Evolutionary conservation across 306 rosid genomes (phyloP), one percentile per base, ranked within the genome.

Genomic region (Acacia confusa): DNA sequence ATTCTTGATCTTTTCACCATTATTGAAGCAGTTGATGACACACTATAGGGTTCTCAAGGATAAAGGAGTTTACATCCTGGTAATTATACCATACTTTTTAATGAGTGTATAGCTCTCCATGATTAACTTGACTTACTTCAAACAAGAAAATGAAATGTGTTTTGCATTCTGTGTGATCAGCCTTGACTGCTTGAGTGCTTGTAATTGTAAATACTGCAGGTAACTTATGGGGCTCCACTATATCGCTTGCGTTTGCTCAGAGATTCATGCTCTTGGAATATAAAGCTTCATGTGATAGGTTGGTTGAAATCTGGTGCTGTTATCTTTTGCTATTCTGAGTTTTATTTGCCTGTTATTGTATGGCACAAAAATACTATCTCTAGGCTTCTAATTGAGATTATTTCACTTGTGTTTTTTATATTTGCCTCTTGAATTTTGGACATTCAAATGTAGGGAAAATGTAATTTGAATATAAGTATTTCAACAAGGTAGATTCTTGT

Each of bases 21-120:
- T 90, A 94, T 90, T 90, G 94, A 92, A 92, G 95, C 94, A 88
- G 98, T 94, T 94, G 84, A 89, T 94, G 87, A 89, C 92, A 92
- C 91, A 90, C 88, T 94, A 90, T 88, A 94, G 98, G 98, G 95
- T 92, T 84, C 98, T 94, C 89, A 88, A 90, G 97, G 90, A 89
- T 79, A 84, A 88, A 84, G 98, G 98, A 88, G 94, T 90, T 75
- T 94, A 94, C 83, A 78, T 94, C 71, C 88, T 94, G 98, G 98
- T 92, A 94, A 89, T 3, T 74, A 15, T 80, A 4, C 50, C 82
- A 19, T 74, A 60, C 41, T 72, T 60, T 61, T 73, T 61, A 36
- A 50, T 70, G 44, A 41, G 34, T 76, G 27, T 83, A 73, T 58
- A 64, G 32, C 32, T 70, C 41, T 81, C 58, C 80, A 69, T 57